Base-by-base conservation (phyloP, 371 early-diverging fungal species). In the Blastocladiella emersonii region DNA sequence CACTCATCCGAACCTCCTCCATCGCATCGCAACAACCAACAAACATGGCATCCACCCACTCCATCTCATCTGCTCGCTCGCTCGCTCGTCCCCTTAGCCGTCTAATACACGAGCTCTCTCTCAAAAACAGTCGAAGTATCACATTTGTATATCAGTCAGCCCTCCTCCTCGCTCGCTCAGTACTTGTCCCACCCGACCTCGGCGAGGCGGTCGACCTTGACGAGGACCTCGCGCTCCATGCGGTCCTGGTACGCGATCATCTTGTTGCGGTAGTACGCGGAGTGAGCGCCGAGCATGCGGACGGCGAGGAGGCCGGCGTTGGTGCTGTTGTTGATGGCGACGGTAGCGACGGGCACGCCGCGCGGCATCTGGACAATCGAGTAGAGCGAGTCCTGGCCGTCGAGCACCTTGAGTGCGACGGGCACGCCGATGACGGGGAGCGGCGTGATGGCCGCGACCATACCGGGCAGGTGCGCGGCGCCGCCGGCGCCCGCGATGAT, bases 351-450 rank as follows among this genome's bases (percentile, higher is more conserved):
- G 34, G 98, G 96, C 30, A 95, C 86, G 63, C 98, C 98, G 60
- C 98, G 85, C 53, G 98, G 98, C 98, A 97, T 97, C 76, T 97
- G 96, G 5, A 95, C 95, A 70, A 95, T 97, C 60, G 92, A 92
- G 67, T 93, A 84, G 48, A 97, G 76, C 34, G 95, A 94, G 68
- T 97, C 98, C 25, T 93, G 89, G 43, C 98, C 98, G 65, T 95
- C 96, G 36, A 97, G 76, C 34, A 81, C 81, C 67, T 86, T 91
- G 57, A 93, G 86, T 57, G 91, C 89, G 45, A 97, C 90, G 34
- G 98, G 98, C 13, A 96, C 95, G 55, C 98, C 98, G 67, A 97
- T 89, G 43, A 97, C 98, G 6, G 95, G 98, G 19, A 97, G 74
- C 21, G 94, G 87, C 0, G 98, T 95, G 73, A 93, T 78, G 35